phyloP scores from a whole-genome alignment of 306 rosid genomes.

The Citrullus mucosospermus region DNA sequence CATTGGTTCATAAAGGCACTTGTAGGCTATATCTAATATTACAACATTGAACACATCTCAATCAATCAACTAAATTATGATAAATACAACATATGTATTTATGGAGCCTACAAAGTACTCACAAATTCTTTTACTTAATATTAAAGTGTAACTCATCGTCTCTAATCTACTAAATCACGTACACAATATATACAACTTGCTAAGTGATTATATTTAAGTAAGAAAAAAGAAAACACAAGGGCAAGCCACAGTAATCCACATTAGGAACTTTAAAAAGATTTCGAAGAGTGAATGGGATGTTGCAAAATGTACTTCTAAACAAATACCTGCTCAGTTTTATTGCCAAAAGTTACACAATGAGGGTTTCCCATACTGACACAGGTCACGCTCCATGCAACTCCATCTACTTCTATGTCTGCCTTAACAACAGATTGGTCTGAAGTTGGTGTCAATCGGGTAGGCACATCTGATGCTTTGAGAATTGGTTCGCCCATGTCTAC shows the following conservation, averaged over 20 bases:
- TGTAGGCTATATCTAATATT: not conserved
- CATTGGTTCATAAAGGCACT: not conserved
- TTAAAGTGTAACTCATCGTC: not conserved
- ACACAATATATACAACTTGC: not conserved
- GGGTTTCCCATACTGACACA: conserved; percentile 99
- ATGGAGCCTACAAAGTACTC: not conserved
- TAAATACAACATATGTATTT: not conserved
- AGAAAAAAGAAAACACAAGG: not conserved
- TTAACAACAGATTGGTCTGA: conserved; percentile 49
- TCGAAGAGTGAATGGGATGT: not conserved
- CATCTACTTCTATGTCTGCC: conserved; percentile 57
- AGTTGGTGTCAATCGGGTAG: conserved; percentile 54
- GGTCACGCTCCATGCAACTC: conserved; percentile 73
- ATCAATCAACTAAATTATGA: not conserved
- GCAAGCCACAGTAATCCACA: not conserved
- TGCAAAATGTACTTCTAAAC: not conserved
- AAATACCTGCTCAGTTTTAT: conserved; percentile 46
- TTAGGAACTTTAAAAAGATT: not conserved
- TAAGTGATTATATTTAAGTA: not conserved
- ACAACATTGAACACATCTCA: not conserved
- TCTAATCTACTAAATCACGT: not conserved
- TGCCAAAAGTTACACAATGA: conserved; percentile 66
- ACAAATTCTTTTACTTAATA: not conserved
- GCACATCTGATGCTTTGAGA: conserved; percentile 73
- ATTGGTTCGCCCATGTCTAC: conserved; percentile 96